Base-by-base conservation (phyloP, 371 early-diverging fungal species). In the Lichtheimia hyalospora region DNA sequence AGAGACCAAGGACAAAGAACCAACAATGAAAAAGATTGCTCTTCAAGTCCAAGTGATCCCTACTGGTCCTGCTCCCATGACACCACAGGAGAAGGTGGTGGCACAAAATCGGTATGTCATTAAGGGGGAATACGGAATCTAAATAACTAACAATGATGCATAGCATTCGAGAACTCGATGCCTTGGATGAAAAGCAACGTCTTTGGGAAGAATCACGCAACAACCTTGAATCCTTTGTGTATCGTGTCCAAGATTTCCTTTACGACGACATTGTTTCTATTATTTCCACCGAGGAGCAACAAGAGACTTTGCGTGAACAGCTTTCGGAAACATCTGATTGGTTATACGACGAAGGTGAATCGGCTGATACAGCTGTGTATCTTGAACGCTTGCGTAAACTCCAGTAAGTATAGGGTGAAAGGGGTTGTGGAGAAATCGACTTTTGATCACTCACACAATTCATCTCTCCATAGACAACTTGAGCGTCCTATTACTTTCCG, bases 201-300 rank as follows among this genome's bases (percentile, higher is more conserved):
- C 82, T 82, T 2, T 89, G 87, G 43, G 95, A 94, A 69, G 92
- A 90, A 67, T 92, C 97, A 6, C 79, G 86, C 51, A 96, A 98
- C 78, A 80, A 74, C 48, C 84, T 98, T 24, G 99, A 98, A 70
- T 80, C 92, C 0, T 95, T 91, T 77, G 84, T 96, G 24, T 98
- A 97, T 75, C 82, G 85, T 40, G 72, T 87, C 51, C 89, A 89
- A 54, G 96, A 96, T 62, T 84, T 91, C 59, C 71, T 92, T 49
- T 84, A 91, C 43, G 88, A 90, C 48, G 91, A 91, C 28, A 84
- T 79, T 44, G 82, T 89, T 28, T 74, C 78, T 39, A 63, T 77
- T 4, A 86, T 92, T 5, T 79, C 90, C 20, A 89, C 90, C 3
- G 87, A 86, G 41, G 81, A 82, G 3, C 87, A 95, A 66, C 89